phyloP scores from a whole-genome alignment of 192 early-diverging fungal genomes.

The Funneliformis mosseae region DNA sequence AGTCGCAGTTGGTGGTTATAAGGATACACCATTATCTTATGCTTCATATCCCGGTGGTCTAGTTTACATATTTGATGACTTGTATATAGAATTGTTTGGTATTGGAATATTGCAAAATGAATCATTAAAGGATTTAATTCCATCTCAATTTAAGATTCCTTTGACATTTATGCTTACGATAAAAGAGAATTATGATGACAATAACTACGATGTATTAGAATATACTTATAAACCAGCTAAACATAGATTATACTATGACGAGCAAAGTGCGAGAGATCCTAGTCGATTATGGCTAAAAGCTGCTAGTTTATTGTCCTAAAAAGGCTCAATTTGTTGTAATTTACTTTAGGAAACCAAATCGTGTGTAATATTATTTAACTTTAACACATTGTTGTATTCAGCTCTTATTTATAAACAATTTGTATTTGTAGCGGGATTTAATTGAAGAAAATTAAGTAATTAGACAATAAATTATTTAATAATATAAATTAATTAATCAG shows the following conservation, averaged over 20 bases:
- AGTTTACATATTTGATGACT: neutral
- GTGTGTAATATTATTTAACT: too few species aligned
- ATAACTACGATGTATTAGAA: neutral
- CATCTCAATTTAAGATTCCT: neutral
- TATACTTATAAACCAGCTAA: neutral
- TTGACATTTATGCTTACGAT: neutral
- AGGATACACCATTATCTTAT: constrained; percentile 39
- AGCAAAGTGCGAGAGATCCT: neutral
- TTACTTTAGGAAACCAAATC: too few species aligned
- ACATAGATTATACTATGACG: neutral
- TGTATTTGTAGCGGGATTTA: too few species aligned
- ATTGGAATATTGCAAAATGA: neutral
- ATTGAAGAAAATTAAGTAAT: too few species aligned
- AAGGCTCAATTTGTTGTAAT: too few species aligned
- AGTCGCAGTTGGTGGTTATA: constrained; percentile 36
- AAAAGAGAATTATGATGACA: neutral
- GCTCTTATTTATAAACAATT: too few species aligned
- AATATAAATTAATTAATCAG: too few species aligned
- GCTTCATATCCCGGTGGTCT: constrained; percentile 40
- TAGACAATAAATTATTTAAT: too few species aligned
- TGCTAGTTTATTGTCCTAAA: too few species aligned
- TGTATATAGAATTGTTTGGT: neutral
- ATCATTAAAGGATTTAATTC: neutral
- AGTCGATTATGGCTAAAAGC: neutral
- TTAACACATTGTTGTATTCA: too few species aligned